Percentiles rank a stretch among this genome's conserved stretches.
Evolutionary conservation across 139 green algal genomes (phyloP).

Genomic region (Coelastrella sp.): DNA sequence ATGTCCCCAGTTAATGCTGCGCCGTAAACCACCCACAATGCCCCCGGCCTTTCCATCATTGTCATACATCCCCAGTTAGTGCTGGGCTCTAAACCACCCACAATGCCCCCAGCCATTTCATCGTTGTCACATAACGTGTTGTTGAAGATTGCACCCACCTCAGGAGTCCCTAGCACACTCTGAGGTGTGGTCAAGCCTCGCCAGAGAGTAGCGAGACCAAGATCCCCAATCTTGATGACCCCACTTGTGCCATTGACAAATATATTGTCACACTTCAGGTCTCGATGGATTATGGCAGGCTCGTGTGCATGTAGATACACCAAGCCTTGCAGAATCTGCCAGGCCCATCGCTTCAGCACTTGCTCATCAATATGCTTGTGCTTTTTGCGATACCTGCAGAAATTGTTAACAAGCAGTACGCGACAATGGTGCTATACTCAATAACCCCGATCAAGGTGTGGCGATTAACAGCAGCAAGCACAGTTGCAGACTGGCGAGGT

Average conservation of each 20-base stretch:
- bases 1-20: too few relatives aligned
- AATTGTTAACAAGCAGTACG: neutral
- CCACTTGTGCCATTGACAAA: constrained; percentile 96
- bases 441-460: too few relatives aligned
- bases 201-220: constrained; percentile 96
- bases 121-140: neutral
- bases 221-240: constrained; percentile 98
- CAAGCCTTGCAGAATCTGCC: constrained; percentile 97
- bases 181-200: constrained; percentile 89
- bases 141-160: neutral
- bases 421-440: too few relatives aligned
- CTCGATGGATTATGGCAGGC: constrained; percentile 90
- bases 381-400: constrained; percentile 90
- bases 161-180: constrained; percentile 83
- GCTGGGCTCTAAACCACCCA: too few relatives aligned
- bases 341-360: constrained; percentile 95
- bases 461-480: too few relatives aligned
- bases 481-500: too few relatives aligned
- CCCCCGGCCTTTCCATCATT: neutral
- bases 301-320: constrained; percentile 96
- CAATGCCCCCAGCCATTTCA: neutral
- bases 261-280: constrained; percentile 96
- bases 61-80: too few relatives aligned
- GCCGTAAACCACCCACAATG: neutral
- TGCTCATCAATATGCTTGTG: constrained; percentile 93